Evolutionary conservation across 2,329 filamentous ascomycete genomes (phyloP).

Genomic region (Neopestalotiopsis sp.): DNA sequence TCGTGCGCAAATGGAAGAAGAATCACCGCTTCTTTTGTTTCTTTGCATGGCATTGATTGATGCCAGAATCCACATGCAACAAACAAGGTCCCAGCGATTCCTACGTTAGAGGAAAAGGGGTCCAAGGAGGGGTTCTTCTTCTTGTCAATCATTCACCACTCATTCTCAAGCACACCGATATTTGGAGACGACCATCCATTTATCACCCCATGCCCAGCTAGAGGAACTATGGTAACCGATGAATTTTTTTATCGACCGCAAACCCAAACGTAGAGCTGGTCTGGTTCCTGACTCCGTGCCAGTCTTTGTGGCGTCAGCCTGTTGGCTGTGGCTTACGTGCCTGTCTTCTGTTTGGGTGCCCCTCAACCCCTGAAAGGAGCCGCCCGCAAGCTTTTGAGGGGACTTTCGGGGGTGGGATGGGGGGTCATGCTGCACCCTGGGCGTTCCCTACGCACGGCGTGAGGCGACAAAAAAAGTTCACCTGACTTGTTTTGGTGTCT

Average conservation of each 20-base stretch:
- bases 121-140: background rate
- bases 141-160: background rate
- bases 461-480: background rate
- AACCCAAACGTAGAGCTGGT: background rate
- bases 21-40: background rate
- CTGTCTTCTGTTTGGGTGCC: background rate
- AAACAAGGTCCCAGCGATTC: background rate
- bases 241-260: background rate
- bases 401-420: background rate
- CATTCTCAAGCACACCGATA: background rate
- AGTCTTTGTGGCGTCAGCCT: background rate
- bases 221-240: too few species aligned
- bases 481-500: background rate
- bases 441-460: background rate
- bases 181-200: background rate
- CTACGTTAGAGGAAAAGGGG: background rate
- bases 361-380: background rate
- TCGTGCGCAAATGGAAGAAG: background rate
- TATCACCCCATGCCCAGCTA: too few species aligned
- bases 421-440: background rate
- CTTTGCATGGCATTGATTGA: background rate
- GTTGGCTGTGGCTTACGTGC: background rate
- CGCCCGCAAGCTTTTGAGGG: background rate
- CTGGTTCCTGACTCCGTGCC: background rate
- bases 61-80: background rate